Base-by-base conservation (phyloP, 495 filamentous ascomycete genomes). In the Bathelium albidoporum region DNA sequence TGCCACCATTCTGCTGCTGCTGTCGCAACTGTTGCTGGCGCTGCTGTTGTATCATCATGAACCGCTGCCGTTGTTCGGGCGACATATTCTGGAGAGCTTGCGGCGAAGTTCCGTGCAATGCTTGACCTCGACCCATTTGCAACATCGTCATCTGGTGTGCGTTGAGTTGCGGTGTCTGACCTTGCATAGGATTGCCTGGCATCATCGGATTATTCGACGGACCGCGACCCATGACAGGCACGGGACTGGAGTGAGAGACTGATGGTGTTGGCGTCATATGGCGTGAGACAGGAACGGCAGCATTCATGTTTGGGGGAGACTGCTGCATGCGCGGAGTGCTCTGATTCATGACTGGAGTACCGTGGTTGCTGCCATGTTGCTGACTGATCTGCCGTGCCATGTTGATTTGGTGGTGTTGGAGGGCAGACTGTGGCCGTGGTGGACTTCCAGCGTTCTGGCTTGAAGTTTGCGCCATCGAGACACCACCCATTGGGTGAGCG, bases 351-450 rank as follows among this genome's bases (percentile, higher is more conserved):
- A 70, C 84, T 85, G 79, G 78, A 83, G 64, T 87, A 85, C 71
- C 92, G 66, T 64, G 65, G 45, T 61, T 62, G 39, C 68, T 70
- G 58, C 64, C 69, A 36, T 69, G 70, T 58, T 75, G 90, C 68
- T 95, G 90, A 70, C 91, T 95, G 62, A 83, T 79, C 39, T 89
- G 86, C 26, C 87, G 80, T 11, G 80, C 86, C 90, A 95, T 95
- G 52, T 79, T 86, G 0, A 83, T 81, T 53, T 84, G 83, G 34
- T 87, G 84, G 70, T 86, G 85, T 65, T 91, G 88, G 55, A 87
- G 78, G 4, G 90, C 85, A 59, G 91, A 95, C 18, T 88, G 78
- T 34, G 91, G 89, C 43, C 91, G 79, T 45, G 85, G 80, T 22
- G 91, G 92, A 67, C 87, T 90, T 59, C 85, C 89, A 69, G 89